Evolutionary conservation across 192 early-diverging fungal species (phyloP).

Genomic region (Mortierella antarctica): DNA sequence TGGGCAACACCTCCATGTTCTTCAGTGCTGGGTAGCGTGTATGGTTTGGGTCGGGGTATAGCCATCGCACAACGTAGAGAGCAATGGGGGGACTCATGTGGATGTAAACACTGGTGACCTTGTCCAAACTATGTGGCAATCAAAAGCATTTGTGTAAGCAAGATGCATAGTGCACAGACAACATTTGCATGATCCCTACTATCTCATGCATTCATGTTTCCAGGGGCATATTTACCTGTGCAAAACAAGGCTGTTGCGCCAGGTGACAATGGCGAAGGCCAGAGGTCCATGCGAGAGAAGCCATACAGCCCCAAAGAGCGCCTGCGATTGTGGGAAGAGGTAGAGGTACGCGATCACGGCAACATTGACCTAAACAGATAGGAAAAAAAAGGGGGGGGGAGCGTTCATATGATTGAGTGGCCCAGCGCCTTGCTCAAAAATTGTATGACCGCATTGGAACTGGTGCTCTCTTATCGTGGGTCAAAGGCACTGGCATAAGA

Average conservation of each 20-base stretch:
- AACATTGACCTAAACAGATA: constrained; percentile 56
- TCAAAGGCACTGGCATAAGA: not conserved
- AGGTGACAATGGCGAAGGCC: constrained; percentile 73
- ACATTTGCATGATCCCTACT: not conserved
- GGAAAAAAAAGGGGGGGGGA: not conserved
- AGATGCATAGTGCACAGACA: not conserved
- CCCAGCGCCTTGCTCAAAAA: not conserved
- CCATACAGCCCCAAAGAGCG: constrained; percentile 43
- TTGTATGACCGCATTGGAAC: not conserved
- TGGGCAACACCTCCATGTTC: constrained; percentile 41
- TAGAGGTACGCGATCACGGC: constrained; percentile 66
- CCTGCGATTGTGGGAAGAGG: constrained; percentile 55
- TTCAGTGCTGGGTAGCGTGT: constrained; percentile 59
- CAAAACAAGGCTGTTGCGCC: constrained; percentile 58
- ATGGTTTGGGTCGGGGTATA: constrained; percentile 55
- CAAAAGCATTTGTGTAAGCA: constrained; percentile 20
- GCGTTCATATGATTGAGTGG: constrained; percentile 18
- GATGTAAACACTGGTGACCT: constrained; percentile 72
- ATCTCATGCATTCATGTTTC: not conserved
- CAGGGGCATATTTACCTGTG: constrained; percentile 24
- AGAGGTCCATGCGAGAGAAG: constrained; percentile 71
- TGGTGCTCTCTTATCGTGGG: not conserved
- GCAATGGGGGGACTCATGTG: constrained; percentile 73
- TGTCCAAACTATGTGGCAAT: constrained; percentile 71
- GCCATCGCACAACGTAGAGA: constrained; percentile 69